These are phyloP conservation scores for Moesziomyces antarcticus DNA, from an alignment of 1,284 basidiomycete species.

Conservation along the genomic window DNA sequence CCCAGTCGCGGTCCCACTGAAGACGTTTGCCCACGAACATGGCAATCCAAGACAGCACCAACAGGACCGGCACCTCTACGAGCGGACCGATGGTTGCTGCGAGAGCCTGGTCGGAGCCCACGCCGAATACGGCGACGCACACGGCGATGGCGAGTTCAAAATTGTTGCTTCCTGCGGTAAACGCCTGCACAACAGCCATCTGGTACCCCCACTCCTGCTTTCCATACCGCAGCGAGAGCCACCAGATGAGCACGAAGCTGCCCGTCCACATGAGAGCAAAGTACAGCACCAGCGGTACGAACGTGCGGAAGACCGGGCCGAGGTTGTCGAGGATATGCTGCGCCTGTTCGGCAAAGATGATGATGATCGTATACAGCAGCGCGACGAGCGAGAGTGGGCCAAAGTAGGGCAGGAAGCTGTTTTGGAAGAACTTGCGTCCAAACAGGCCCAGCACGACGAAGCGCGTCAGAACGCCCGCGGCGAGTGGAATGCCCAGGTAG, in stretches of 20 bases:
- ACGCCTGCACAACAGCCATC: slow-evolving; percentile 69
- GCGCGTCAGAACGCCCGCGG: slow-evolving; percentile 78
- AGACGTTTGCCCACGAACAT: slow-evolving; percentile 71
- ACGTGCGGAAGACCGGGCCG: slow-evolving; percentile 65
- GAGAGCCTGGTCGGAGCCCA: slow-evolving; percentile 47
- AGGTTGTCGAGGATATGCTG: slow-evolving; percentile 58
- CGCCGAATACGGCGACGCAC: slow-evolving; percentile 77
- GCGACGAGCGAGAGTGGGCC: slow-evolving; percentile 76
- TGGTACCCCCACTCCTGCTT: slow-evolving; percentile 64
- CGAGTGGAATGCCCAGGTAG: slow-evolving; percentile 75
- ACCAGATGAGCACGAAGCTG: slow-evolving; percentile 73
- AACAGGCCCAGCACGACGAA: slow-evolving; percentile 72
- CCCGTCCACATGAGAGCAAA: slow-evolving; percentile 81
- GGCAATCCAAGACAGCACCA: slow-evolving; percentile 78
- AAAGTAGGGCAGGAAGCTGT: slow-evolving; percentile 77
- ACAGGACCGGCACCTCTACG: slow-evolving; percentile 75
- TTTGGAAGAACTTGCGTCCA: slow-evolving; percentile 72
- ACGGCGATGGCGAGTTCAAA: slow-evolving; percentile 81
- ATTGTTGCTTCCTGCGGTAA: slow-evolving; percentile 72
- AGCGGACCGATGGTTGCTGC: slow-evolving; percentile 59
- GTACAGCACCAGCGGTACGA: slow-evolving; percentile 80
- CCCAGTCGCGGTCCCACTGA: slow-evolving; percentile 36
- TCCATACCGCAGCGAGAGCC: slow-evolving; percentile 50
- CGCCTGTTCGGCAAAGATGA: slow-evolving; percentile 79
- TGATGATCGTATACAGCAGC: slow-evolving; percentile 75